Conservation (phyloP, 805 yeast species). For the Candida xiaguanensis region DNA sequence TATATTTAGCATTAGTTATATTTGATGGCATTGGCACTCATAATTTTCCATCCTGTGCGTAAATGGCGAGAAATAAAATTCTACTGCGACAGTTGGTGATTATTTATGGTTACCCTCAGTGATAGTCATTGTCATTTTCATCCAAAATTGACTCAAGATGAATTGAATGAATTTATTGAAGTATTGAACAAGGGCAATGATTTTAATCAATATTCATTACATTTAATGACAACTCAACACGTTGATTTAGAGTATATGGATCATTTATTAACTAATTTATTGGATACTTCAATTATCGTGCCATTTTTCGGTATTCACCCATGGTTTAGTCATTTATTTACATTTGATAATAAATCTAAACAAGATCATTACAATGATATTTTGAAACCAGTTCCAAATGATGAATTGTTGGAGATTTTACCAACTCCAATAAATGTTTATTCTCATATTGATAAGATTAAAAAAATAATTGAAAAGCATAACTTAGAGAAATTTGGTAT, state of each 20-base stretch:
- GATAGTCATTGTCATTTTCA: conserved; percentile 38
- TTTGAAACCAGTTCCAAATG: conserved; percentile 38
- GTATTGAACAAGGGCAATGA: conserved; percentile 9
- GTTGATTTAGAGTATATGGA: conserved; percentile 28
- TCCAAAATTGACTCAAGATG: conserved; percentile 11
- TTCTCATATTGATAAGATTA: conserved; percentile 30
- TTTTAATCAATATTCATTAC: conserved; percentile 15
- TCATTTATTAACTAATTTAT: conserved; percentile 12
- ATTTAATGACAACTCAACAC: conserved; percentile 39
- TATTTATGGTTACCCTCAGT: conserved; percentile 5
- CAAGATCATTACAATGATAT: conserved; percentile 54
- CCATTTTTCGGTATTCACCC: conserved; percentile 83
- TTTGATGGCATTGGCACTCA: no score
- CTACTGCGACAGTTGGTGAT: neutral
- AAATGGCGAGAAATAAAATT: no score
- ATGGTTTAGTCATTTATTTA: conserved; percentile 76
- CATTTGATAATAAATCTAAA: conserved; percentile 29
- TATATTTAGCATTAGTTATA: no score
- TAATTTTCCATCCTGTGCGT: no score
- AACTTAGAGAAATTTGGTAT: conserved; percentile 36
- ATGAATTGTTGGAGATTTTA: conserved; percentile 40
- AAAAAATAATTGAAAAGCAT: conserved; percentile 14
- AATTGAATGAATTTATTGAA: conserved; percentile 10
- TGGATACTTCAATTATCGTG: conserved; percentile 16
- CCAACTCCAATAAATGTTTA: conserved; percentile 59